Evolutionary conservation across 768 basidiomycete species (phyloP).

Genomic region (Calocybe cyanea): DNA sequence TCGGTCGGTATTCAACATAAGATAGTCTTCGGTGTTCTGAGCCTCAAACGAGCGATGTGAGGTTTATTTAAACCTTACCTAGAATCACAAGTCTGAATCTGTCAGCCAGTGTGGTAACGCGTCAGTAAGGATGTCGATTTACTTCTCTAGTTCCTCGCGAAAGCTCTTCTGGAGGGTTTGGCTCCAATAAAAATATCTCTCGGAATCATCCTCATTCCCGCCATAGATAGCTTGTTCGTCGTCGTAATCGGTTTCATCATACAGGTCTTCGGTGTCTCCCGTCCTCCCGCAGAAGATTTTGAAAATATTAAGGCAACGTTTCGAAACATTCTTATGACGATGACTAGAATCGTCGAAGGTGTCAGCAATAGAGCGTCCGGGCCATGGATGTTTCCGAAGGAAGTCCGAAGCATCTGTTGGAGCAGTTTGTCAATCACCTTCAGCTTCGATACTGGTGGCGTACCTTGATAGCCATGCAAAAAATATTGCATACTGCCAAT

Average conservation of each 20-base stretch:
- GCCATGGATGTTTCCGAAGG: conserved; percentile 82
- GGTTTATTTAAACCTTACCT: conserved; percentile 39
- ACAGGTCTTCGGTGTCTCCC: conserved; percentile 65
- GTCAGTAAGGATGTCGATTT: conserved; percentile 18
- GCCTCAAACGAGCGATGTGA: not conserved
- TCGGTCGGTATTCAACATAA: conserved; percentile 92
- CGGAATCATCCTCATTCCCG: conserved; percentile 45
- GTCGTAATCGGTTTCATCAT: conserved; percentile 72
- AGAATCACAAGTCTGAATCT: conserved; percentile 71
- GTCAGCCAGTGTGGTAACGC: conserved; percentile 10
- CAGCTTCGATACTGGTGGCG: not conserved
- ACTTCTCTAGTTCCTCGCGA: conserved; percentile 87
- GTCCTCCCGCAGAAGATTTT: conserved; percentile 85
- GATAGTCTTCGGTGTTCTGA: conserved; percentile 52
- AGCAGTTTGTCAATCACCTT: not conserved
- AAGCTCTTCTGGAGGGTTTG: conserved; percentile 75
- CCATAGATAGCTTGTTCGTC: conserved; percentile 70
- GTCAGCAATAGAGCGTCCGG: conserved; percentile 77
- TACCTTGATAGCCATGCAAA: conserved; percentile 78
- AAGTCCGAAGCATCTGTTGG: conserved; percentile 80
- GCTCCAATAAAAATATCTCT: conserved; percentile 80
- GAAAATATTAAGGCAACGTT: conserved; percentile 62
- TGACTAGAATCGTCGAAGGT: conserved; percentile 85
- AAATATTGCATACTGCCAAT: conserved; percentile 91
- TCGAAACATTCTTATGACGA: conserved; percentile 63